These are phyloP conservation scores for Neoboletus brunneissimus DNA, from an alignment of 768 basidiomycete genomes.

Conservation along the genomic window DNA sequence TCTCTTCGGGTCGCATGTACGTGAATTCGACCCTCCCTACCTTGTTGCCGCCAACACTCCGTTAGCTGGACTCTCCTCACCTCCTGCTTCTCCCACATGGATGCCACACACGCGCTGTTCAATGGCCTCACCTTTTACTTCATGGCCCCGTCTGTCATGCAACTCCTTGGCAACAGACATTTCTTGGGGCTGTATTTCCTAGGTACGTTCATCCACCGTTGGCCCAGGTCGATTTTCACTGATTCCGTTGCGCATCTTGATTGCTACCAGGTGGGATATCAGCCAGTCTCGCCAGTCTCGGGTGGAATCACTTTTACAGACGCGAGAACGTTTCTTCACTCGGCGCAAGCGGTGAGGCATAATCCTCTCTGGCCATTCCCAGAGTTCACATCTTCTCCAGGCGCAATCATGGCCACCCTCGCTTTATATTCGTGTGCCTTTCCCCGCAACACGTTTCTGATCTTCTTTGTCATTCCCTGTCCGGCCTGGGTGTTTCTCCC, in stretches of 20 bases:
- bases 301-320: conserved; percentile 43
- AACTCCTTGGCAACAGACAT: conserved; percentile 58
- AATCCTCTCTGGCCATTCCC: background rate
- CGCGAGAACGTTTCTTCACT: conserved; percentile 36
- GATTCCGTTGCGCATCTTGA: background rate
- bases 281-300: conserved; percentile 46
- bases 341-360: conserved; percentile 71
- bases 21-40: conserved; percentile 18
- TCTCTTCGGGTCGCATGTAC: conserved; percentile 63
- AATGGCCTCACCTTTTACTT: conserved; percentile 80
- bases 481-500: conserved; percentile 75
- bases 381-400: conserved; percentile 35
- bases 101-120: conserved; percentile 60
- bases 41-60: background rate
- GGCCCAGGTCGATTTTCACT: background rate
- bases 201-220: conserved; percentile 38
- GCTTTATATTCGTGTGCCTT: conserved; percentile 70
- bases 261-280: conserved; percentile 54
- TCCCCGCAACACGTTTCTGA: conserved; percentile 60
- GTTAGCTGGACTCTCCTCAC: conserved; percentile 74
- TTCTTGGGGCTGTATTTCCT: conserved; percentile 76
- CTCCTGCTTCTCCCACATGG: conserved; percentile 66
- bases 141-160: conserved; percentile 64
- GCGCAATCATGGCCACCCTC: conserved; percentile 68
- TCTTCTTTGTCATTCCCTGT: conserved; percentile 76